Base-by-base conservation (phyloP, 371 early-diverging fungal species). In the Apophysomyces elegans region DNA sequence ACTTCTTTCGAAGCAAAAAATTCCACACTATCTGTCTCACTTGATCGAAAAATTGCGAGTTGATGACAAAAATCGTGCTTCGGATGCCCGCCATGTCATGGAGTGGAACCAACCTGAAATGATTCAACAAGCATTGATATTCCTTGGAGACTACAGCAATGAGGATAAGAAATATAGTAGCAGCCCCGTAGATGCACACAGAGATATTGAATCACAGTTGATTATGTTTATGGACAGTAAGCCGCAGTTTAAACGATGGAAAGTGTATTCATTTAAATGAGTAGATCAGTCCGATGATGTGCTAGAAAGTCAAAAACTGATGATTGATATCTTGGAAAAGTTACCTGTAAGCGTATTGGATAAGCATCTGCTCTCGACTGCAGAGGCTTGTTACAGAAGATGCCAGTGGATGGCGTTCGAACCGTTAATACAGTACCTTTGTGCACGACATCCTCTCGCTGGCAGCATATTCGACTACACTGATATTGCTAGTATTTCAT, bases 371-470 rank as follows among this genome's bases (percentile, higher is more conserved):
- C 58, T 56, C 21, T 45, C 50, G 6, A 43, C 65, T 14, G 70
- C 70, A n/a, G 37, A 57, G 0, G 46, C 67, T 2, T 81, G 76
- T 37, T 21, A 57, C 6, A 56, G 63, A 6, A 54, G 61, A 18
- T 62, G 75, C n/a, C 57, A 63, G 7, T 76, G 70, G 70, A 43
- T 61, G 2, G 39, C 36, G 1, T 77, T 67, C 64, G 77, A 75
- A 32, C 77, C 79, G 14, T 58, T 86, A 3, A 60, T 73, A 5
- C 77, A 77, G 1, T 85, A 83, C 36, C 37, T 86, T 12, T 65
- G 58, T 37, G 73, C 67, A 16, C 75, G 83, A 4, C 77, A 76
- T 56, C 86, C 86, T 16, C 69, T 81, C 59, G 72, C 80, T 21
- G 79, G 85, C 11, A 75, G 74, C 5, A 21, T 86, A 13, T 84